Conservation (phyloP, 148 eudicot species). For the Silene uniflora region DNA sequence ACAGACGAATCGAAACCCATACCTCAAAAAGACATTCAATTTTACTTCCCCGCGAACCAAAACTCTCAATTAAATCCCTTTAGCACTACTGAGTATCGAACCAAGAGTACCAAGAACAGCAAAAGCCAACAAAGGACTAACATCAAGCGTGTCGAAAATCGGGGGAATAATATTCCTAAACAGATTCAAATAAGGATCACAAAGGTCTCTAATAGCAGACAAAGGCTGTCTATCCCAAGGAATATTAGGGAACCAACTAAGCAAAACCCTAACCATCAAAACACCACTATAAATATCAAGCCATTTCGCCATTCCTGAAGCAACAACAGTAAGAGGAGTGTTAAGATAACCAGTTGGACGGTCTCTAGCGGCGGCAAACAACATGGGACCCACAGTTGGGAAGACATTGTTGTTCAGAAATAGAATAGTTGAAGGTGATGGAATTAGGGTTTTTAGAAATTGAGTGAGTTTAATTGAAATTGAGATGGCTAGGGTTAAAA, state of each 20-base stretch:
- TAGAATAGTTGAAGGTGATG: not conserved
- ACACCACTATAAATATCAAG: slow-evolving; percentile 68
- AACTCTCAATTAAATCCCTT: not conserved
- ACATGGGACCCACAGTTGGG: slow-evolving; percentile 42
- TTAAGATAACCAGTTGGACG: slow-evolving; percentile 37
- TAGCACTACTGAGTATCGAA: slow-evolving; percentile 39
- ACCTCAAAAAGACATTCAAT: slow-evolving; percentile 17
- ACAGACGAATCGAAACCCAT: not conserved
- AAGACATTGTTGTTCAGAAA: slow-evolving; percentile 14
- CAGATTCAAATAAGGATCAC: slow-evolving; percentile 70
- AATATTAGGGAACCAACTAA: slow-evolving; percentile 76
- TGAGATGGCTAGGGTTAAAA: slow-evolving; percentile 10
- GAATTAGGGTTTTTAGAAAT: not conserved
- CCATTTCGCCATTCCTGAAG: slow-evolving; percentile 69
- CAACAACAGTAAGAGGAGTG: slow-evolving; percentile 65
- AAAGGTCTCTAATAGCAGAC: slow-evolving; percentile 68
- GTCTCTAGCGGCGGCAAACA: slow-evolving; percentile 52
- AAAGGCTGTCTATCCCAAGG: slow-evolving; percentile 87
- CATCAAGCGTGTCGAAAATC: slow-evolving; percentile 54
- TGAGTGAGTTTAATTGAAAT: slow-evolving; percentile 11
- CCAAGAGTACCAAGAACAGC: slow-evolving; percentile 54
- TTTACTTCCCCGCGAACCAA: not conserved
- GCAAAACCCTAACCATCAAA: slow-evolving; percentile 76
- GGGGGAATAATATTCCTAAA: slow-evolving; percentile 76
- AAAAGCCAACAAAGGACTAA: slow-evolving; percentile 74